phyloP scores from a whole-genome alignment of 495 filamentous ascomycete genomes.

The Penicillium coffeae region DNA sequence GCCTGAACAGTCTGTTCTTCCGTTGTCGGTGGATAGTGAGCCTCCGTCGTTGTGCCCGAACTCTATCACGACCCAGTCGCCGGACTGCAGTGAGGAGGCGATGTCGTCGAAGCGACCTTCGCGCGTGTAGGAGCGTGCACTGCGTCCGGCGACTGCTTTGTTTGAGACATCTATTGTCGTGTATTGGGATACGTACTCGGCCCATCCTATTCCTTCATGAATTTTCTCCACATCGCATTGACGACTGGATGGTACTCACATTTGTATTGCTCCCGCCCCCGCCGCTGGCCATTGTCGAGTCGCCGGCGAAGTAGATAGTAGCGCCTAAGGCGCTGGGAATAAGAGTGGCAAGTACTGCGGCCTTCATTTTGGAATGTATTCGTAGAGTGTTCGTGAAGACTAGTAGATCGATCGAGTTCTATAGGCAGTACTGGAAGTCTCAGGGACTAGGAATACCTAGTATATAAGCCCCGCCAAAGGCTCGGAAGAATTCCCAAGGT shows the following conservation, averaged over 20 bases:
- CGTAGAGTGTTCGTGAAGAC: too few species aligned
- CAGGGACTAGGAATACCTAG: too few species aligned
- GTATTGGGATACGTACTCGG: conserved; percentile 50
- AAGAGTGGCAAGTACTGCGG: conserved; percentile 14
- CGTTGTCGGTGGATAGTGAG: conserved; percentile 55
- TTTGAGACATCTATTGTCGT: conserved; percentile 48
- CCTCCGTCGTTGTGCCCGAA: conserved; percentile 68
- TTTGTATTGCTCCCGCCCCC: conserved; percentile 33
- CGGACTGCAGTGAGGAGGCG: conserved; percentile 39
- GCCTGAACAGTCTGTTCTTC: conserved; percentile 55
- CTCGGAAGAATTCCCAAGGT: too few species aligned
- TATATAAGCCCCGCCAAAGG: too few species aligned
- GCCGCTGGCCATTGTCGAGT: conserved; percentile 53
- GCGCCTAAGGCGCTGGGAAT: conserved; percentile 25
- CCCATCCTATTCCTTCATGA: conserved; percentile 47
- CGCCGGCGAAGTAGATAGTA: conserved; percentile 52
- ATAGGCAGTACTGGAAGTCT: too few species aligned
- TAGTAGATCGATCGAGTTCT: too few species aligned
- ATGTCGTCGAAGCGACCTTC: conserved; percentile 58
- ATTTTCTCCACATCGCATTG: neutral
- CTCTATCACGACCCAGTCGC: conserved; percentile 59
- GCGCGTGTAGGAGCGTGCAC: conserved; percentile 56
- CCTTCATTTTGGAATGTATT: too few species aligned
- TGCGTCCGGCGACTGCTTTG: conserved; percentile 56
- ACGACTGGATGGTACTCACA: conserved; percentile 13